These are phyloP conservation scores for Starmerella riodocensis DNA, from an alignment of 805 yeast species.

Conservation along the genomic window DNA sequence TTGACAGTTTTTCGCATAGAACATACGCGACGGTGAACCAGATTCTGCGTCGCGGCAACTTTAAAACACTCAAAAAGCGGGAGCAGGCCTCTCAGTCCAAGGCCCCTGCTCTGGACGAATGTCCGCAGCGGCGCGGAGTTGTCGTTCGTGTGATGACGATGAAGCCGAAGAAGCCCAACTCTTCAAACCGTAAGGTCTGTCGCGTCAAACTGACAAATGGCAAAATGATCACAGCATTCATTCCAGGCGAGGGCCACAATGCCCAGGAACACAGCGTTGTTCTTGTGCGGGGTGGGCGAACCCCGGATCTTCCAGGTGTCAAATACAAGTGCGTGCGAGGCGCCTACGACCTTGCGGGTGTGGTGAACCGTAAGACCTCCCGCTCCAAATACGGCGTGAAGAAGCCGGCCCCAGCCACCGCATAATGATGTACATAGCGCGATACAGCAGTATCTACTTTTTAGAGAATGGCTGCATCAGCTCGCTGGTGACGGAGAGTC, in stretches of 20 bases:
- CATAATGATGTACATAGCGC: neutral
- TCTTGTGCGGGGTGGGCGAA: slow-evolving; percentile 94
- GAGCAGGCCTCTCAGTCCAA: slow-evolving; percentile 33
- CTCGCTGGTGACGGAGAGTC: too few relatives aligned
- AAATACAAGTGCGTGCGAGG: slow-evolving; percentile 91
- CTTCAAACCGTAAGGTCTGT: slow-evolving; percentile 94
- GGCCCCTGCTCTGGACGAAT: slow-evolving; percentile 70
- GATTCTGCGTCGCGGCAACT: slow-evolving; percentile 25
- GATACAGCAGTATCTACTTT: neutral
- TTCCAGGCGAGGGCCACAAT: slow-evolving; percentile 98
- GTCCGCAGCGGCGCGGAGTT: slow-evolving; percentile 87
- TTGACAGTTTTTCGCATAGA: slow-evolving; percentile 3
- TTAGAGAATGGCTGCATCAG: too few relatives aligned
- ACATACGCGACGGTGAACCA: slow-evolving; percentile 26
- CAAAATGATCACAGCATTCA: slow-evolving; percentile 75
- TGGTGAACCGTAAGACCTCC: slow-evolving; percentile 78
- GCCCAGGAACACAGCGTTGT: slow-evolving; percentile 96
- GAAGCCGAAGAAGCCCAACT: slow-evolving; percentile 96
- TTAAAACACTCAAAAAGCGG: slow-evolving; percentile 26
- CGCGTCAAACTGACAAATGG: slow-evolving; percentile 90
- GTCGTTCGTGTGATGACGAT: slow-evolving; percentile 85
- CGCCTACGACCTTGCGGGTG: slow-evolving; percentile 83
- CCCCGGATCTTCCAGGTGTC: slow-evolving; percentile 96
- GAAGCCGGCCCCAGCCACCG: slow-evolving; percentile 27
- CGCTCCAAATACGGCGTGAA: slow-evolving; percentile 92